Evolutionary conservation across 1,139 yeast species (phyloP).

Genomic region (Kodamaea plutei): DNA sequence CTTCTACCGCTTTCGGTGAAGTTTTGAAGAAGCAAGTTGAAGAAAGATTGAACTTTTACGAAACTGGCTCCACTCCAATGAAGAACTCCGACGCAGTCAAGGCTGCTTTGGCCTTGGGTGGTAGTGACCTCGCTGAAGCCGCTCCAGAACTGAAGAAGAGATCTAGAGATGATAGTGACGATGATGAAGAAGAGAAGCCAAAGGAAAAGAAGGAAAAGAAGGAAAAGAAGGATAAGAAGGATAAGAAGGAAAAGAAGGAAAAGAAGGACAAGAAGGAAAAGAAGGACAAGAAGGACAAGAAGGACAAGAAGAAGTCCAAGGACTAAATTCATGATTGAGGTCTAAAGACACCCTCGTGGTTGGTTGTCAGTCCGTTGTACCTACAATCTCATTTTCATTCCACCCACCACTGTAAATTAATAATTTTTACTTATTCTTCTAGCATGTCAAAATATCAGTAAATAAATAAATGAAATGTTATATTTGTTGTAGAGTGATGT

Average conservation of each 20-base stretch:
- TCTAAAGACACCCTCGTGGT: neutral
- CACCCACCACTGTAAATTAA: constrained; percentile 14
- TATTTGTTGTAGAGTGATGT: neutral
- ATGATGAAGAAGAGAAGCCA: constrained; percentile 28
- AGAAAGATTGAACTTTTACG: constrained; percentile 93
- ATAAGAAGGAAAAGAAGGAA: constrained; percentile 48
- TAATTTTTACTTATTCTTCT: too few relatives aligned
- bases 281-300: constrained; percentile 51
- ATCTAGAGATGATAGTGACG: constrained; percentile 28
- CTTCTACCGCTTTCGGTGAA: constrained; percentile 82
- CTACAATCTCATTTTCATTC: constrained; percentile 3
- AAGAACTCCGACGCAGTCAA: constrained; percentile 93
- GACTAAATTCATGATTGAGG: constrained; percentile 9
- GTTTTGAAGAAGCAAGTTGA: constrained; percentile 94
- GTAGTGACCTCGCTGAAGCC: constrained; percentile 26
- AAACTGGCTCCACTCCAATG: constrained; percentile 94
- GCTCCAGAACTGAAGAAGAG: constrained; percentile 14
- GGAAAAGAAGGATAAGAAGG: constrained; percentile 55
- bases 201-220: constrained; percentile 46
- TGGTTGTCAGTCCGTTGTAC: neutral
- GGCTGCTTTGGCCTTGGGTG: constrained; percentile 75
- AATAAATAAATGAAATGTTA: neutral
- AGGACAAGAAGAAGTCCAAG: constrained; percentile 30
- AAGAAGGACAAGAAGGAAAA: constrained; percentile 53
- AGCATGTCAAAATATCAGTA: constrained; percentile 14